phyloP scores from a whole-genome alignment of 1,284 basidiomycete species.

The Malassezia vespertilionis region DNA sequence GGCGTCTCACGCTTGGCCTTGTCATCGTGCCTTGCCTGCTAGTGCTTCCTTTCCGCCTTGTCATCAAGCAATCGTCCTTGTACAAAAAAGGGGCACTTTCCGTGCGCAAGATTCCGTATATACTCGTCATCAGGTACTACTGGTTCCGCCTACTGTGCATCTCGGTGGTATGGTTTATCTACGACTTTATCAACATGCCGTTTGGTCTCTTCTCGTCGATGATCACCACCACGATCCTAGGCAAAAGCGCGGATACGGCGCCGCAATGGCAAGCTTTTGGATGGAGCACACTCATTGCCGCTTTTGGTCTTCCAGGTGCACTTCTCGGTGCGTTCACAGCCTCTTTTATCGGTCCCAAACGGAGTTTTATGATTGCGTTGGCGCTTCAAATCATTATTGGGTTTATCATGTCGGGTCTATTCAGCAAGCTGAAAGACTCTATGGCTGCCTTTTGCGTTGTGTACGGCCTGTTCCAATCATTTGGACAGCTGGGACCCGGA shows the following conservation, averaged over 20 bases:
- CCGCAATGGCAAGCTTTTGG: not conserved
- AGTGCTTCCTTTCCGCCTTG: conserved; percentile 74
- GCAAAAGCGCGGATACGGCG: not conserved
- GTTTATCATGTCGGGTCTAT: conserved; percentile 51
- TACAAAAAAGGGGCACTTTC: conserved; percentile 64
- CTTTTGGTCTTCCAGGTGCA: conserved; percentile 56
- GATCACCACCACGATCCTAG: conserved; percentile 59
- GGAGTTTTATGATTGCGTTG: conserved; percentile 35
- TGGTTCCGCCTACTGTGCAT: conserved; percentile 61
- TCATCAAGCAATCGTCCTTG: conserved; percentile 66
- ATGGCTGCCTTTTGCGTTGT: conserved; percentile 53
- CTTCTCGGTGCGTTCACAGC: conserved; percentile 66
- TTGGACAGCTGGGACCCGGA: conserved; percentile 61
- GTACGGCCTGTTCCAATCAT: conserved; percentile 78
- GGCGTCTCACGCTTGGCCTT: conserved; percentile 75
- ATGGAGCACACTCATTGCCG: conserved; percentile 2
- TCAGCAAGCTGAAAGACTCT: conserved; percentile 18
- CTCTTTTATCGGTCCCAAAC: conserved; percentile 39
- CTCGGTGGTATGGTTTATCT: conserved; percentile 57
- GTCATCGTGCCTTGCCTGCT: conserved; percentile 68
- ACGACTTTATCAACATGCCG: conserved; percentile 33
- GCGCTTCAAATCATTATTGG: conserved; percentile 49
- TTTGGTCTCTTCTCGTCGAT: conserved; percentile 66
- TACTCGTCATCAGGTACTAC: conserved; percentile 68
- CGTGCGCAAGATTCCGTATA: conserved; percentile 60